These are phyloP conservation scores for Jackrogersella minutella DNA, from an alignment of 495 filamentous ascomycete genomes.

Conservation along the genomic window DNA sequence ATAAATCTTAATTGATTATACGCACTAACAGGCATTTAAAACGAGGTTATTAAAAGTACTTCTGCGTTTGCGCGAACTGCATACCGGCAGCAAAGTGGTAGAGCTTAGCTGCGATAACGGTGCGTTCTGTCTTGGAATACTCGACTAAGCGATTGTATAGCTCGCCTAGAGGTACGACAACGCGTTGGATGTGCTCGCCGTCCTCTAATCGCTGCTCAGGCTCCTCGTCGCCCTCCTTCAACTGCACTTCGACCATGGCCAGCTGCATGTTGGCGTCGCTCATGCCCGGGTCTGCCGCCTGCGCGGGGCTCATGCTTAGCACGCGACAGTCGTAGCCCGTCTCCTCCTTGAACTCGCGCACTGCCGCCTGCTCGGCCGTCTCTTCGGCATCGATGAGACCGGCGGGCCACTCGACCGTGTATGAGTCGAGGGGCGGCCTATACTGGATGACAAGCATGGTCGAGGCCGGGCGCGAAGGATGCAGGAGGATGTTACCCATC, in stretches of 20 bases:
- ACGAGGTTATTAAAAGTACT: constrained; percentile 42
- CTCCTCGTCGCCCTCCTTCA: constrained; percentile 64
- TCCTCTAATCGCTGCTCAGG: constrained; percentile 78
- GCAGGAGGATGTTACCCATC: constrained; percentile 62
- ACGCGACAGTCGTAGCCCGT: constrained; percentile 72
- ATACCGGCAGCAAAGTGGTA: constrained; percentile 57
- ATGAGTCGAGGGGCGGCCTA: constrained; percentile 78
- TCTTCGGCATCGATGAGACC: constrained; percentile 83
- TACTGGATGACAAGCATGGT: constrained; percentile 68
- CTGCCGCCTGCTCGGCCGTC: constrained; percentile 77
- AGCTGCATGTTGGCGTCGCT: constrained; percentile 82
- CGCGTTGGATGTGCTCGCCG: constrained; percentile 83
- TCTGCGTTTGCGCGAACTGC: constrained; percentile 50
- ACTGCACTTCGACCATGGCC: constrained; percentile 79
- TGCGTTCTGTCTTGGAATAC: constrained; percentile 50
- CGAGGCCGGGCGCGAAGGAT: constrained; percentile 55
- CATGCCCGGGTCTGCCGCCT: constrained; percentile 68
- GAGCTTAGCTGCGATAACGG: constrained; percentile 52
- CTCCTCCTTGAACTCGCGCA: constrained; percentile 88
- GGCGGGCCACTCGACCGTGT: constrained; percentile 83
- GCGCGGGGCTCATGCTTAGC: constrained; percentile 45
- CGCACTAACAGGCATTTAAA: background rate
- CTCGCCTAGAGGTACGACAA: constrained; percentile 71
- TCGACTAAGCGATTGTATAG: constrained; percentile 58
- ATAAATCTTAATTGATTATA: background rate